Evolutionary conservation across 2,329 filamentous ascomycete species (phyloP), one percentile per base, ranked within the genome.

Genomic region (Ascocoryne sarcoides): DNA sequence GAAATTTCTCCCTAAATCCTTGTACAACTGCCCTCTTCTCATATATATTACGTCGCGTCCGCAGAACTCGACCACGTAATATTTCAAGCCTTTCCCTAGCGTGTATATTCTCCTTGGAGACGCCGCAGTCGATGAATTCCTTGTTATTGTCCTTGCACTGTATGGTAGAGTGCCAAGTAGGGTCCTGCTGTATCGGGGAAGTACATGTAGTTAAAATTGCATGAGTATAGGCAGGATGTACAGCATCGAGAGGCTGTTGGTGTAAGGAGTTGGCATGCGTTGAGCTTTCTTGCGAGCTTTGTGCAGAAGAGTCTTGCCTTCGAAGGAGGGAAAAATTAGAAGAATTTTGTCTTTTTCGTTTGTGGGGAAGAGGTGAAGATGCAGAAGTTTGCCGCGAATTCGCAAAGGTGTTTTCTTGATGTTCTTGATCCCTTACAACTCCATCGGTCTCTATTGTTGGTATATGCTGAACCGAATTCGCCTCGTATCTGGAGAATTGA

Each of bases 11-110:
- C 32, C 48, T 41, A n/a, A 47, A 34, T 8, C 19, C 9, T n/a
- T 34, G 37, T 14, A 52, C 10, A n/a, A 46, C 42, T 9, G 36
- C 29, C 23, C 44, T 45, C 4, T 33, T 32, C 4, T 34, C 42
- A 19, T 39, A 45, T 18, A 35, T 40, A 10, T 39, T 12, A 10
- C 31, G 36, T 19, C 51, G 48, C 12, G 48, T 52, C 10, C 48
- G 38, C 2, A 32, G 15, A 4, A 51, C 48, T 36, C 42, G 36
- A 12, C 40, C 42, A 20, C 51, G 47, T 21, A 45, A 40, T 18
- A 48, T 46, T 15, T 37, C 34, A 12, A 54, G 37, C 17, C 44
- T 36, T 12, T 55, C 48, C 30, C 50, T 43, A 15, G 47, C 48
- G 33, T 44, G 33, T 16, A 48, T 34, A n/a, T 52, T 26, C 12